These are phyloP conservation scores for Akanthomyces uredinophilus DNA, from an alignment of 2,329 filamentous ascomycete genomes.

Conservation along the genomic window DNA sequence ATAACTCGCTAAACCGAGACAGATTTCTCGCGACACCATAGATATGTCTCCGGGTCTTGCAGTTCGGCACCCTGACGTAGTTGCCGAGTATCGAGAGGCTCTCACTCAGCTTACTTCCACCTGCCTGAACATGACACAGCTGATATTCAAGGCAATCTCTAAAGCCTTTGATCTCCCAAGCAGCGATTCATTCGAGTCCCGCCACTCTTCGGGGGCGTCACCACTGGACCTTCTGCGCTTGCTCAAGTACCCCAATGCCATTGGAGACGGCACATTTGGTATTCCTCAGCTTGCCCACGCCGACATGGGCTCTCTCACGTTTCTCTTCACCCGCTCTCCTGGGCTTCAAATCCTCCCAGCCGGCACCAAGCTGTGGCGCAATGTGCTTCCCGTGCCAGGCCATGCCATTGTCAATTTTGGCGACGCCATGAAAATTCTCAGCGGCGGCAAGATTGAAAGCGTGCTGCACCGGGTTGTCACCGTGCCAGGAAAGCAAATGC, in stretches of 20 bases:
- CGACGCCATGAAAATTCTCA: constrained; percentile 7
- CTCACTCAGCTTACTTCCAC: background rate
- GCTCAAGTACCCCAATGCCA: background rate
- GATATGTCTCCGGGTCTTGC: background rate
- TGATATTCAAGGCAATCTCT: background rate
- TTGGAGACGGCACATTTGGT: background rate
- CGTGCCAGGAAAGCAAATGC: background rate
- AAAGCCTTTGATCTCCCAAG: background rate
- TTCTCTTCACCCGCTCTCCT: background rate
- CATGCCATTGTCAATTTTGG: background rate
- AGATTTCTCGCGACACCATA: constrained; percentile 1
- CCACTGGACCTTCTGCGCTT: background rate
- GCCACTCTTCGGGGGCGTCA: background rate
- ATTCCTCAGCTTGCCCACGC: constrained; percentile 4
- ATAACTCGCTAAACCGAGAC: background rate
- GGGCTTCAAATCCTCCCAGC: background rate
- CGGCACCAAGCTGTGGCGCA: background rate
- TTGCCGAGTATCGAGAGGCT: background rate
- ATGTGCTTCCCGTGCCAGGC: background rate
- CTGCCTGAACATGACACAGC: background rate
- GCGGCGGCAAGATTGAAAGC: background rate
- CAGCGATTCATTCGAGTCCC: background rate
- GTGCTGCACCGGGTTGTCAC: background rate
- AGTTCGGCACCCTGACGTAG: background rate
- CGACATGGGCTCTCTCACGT: constrained; percentile 7